These are phyloP conservation scores for Blepharisma stoltei DNA, from an alignment of 73 alveolate species.

Conservation along the genomic window DNA sequence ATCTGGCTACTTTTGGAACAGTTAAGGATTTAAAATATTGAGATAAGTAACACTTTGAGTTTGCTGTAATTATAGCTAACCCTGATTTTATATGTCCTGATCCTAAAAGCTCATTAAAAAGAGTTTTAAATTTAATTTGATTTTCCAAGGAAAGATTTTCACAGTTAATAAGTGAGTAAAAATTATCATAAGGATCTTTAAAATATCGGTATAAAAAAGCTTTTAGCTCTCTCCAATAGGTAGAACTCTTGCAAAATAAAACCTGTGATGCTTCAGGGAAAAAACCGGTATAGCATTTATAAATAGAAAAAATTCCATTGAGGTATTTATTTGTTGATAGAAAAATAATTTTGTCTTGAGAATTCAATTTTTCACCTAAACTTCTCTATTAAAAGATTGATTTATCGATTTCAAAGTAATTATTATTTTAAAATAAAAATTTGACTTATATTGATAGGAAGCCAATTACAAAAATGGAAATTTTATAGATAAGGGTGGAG, in stretches of 20 bases:
- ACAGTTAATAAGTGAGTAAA: neutral
- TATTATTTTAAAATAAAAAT: too few relatives aligned
- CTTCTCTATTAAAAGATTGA: too few relatives aligned
- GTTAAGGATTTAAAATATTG: neutral
- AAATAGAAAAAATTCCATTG: neutral
- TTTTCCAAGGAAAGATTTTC: slow-evolving; percentile 4
- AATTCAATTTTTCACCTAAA: too few relatives aligned
- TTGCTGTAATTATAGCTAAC: neutral
- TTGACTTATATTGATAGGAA: too few relatives aligned
- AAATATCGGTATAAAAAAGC: neutral
- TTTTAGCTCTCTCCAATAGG: slow-evolving; percentile 7
- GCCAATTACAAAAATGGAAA: too few relatives aligned
- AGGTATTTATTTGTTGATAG: neutral
- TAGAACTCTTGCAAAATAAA: neutral
- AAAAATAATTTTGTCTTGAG: neutral
- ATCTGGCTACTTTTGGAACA: neutral
- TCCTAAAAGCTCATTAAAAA: neutral
- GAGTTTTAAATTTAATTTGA: neutral
- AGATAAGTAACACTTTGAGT: neutral
- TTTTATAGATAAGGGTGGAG: too few relatives aligned
- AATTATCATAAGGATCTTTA: neutral
- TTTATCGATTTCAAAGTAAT: too few relatives aligned
- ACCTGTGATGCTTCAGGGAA: neutral
- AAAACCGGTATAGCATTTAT: neutral
- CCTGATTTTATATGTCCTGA: neutral